Conservation (phyloP, 129 eudicot species). For the Chrysanthemum lavandulifolium region DNA sequence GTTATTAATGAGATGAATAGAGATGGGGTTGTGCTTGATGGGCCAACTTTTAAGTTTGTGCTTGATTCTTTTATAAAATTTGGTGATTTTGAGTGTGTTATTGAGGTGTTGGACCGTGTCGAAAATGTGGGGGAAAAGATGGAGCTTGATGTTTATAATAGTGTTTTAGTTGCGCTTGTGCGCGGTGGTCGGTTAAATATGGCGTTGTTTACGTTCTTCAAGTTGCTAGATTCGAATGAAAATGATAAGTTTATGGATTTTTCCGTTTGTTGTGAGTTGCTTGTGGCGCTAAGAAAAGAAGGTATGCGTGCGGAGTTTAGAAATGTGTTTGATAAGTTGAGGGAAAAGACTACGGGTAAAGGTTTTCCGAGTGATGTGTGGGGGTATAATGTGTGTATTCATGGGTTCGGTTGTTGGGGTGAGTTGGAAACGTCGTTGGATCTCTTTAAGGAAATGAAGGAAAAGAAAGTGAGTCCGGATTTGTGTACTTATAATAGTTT, state of each 20-base stretch:
- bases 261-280: constrained; percentile 73
- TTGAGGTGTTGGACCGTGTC: constrained; percentile 56
- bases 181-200: constrained; percentile 50
- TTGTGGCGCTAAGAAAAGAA: constrained; percentile 61
- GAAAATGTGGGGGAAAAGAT: constrained; percentile 40
- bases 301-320: constrained; percentile 58
- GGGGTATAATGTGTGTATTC: constrained; percentile 90
- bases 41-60: constrained; percentile 52
- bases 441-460: constrained; percentile 88
- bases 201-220: constrained; percentile 59
- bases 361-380: constrained; percentile 55
- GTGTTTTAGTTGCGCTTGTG: constrained; percentile 67
- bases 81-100: constrained; percentile 56
- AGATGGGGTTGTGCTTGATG: constrained; percentile 62
- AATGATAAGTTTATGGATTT: constrained; percentile 30
- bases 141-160: constrained; percentile 51
- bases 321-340: constrained; percentile 48
- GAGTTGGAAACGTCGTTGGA: constrained; percentile 60
- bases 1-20: constrained; percentile 52
- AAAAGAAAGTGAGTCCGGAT: constrained; percentile 52
- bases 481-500: constrained; percentile 87
- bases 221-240: constrained; percentile 38
- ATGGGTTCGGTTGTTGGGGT: constrained; percentile 89
- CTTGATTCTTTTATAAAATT: constrained; percentile 65
- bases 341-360: constrained; percentile 31